Evolutionary conservation across 225 moss, liverwort and hornwort species (phyloP).

Genomic region (Antitrichia curtipendula): DNA sequence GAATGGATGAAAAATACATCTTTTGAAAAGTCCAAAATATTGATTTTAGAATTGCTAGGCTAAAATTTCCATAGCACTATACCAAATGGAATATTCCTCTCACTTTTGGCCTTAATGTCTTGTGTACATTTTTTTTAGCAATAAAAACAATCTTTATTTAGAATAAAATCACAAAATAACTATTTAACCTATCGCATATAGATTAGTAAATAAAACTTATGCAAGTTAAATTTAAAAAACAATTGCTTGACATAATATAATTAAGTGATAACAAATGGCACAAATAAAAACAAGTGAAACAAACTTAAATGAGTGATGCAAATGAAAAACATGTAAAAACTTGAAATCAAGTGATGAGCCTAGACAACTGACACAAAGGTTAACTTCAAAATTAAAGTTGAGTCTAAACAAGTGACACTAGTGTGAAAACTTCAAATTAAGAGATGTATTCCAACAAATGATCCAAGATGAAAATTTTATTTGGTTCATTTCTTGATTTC

Average conservation of each 20-base stretch:
- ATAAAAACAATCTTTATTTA: accelerated
- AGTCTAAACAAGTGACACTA: too few species aligned
- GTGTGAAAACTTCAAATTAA: neutral
- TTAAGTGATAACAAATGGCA: neutral
- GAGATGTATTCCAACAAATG: accelerated
- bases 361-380: neutral
- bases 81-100: too few species aligned
- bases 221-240: neutral
- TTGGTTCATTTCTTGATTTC: too few species aligned
- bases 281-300: neutral
- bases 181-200: neutral
- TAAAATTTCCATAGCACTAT: neutral
- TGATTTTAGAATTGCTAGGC: too few species aligned
- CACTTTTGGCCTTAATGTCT: neutral
- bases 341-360: neutral
- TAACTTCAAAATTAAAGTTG: neutral
- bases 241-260: neutral
- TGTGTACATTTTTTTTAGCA: too few species aligned
- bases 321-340: neutral
- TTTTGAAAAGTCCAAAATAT: neutral
- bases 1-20: neutral
- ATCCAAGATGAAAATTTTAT: neutral
- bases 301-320: neutral
- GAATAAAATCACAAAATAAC: neutral
- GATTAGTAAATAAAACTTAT: neutral